Evolutionary conservation across 345 rosid species (phyloP).

Genomic region (Moringa oleifera): DNA sequence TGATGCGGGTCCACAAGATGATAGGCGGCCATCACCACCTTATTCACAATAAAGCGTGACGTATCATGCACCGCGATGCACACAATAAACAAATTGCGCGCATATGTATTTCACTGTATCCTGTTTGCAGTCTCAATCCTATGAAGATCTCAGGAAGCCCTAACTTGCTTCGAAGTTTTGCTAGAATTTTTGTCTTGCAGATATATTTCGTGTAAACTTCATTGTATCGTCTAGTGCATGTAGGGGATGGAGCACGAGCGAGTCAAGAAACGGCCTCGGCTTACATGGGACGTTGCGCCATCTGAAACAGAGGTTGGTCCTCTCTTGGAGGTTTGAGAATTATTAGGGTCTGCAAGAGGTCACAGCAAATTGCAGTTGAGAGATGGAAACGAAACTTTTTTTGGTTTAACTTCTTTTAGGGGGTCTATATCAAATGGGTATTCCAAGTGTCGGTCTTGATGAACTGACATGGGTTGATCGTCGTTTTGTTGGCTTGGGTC

Average conservation of each 20-base stretch:
- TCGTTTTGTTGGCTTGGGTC: conserved; percentile 3
- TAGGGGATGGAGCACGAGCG: conserved; percentile 45
- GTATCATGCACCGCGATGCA: no score
- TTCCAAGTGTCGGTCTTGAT: not conserved
- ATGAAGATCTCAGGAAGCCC: not conserved
- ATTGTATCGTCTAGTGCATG: conserved; percentile 13
- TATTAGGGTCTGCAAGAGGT: conserved; percentile 16
- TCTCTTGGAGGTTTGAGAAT: not conserved
- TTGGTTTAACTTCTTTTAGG: not conserved
- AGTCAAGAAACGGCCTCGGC: conserved; percentile 57
- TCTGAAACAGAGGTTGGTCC: conserved; percentile 48
- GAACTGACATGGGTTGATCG: conserved; percentile 22
- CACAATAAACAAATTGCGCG: no score
- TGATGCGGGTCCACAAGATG: no score
- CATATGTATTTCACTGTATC: no score
- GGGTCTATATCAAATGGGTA: not conserved
- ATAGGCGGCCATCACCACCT: no score
- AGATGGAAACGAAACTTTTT: no score
- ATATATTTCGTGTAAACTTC: not conserved
- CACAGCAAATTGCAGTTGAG: not conserved
- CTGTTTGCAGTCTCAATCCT: no score
- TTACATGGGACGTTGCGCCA: conserved; percentile 63
- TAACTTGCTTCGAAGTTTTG: conserved; percentile 9
- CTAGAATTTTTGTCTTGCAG: conserved; percentile 33
- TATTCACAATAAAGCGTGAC: no score